phyloP scores from a whole-genome alignment of 164 flowering plant genomes.

The Hamamelis virginiana region DNA sequence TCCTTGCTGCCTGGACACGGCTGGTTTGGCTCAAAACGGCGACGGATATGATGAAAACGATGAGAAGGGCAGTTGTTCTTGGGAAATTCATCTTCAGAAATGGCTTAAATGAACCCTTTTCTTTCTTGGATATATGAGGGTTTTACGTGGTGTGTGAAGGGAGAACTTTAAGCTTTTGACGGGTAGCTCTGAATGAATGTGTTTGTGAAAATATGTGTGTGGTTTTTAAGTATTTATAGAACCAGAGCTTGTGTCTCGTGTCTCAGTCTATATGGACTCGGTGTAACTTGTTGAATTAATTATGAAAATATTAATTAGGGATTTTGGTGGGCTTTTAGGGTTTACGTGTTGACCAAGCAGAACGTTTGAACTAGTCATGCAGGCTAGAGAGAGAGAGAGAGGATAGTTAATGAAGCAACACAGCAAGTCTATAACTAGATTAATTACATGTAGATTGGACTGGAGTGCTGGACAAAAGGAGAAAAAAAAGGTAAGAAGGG shows the following conservation, averaged over 20 bases:
- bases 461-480: no score
- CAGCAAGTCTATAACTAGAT: no score
- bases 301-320: background rate
- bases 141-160: no score
- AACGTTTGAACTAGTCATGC: slow-evolving; percentile 14
- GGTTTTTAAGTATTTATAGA: slow-evolving; percentile 9
- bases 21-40: slow-evolving; percentile 16
- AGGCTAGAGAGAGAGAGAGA: no score
- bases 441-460: no score
- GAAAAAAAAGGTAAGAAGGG: no score
- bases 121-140: background rate
- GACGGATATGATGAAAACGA: slow-evolving; percentile 10
- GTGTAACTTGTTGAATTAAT: no score
- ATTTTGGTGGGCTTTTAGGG: background rate
- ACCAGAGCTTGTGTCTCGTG: background rate
- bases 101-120: background rate
- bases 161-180: no score
- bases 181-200: background rate
- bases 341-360: slow-evolving; percentile 14
- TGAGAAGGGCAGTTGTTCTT: slow-evolving; percentile 6
- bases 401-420: no score
- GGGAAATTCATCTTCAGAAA: slow-evolving; percentile 8
- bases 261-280: background rate
- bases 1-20: slow-evolving; percentile 21
- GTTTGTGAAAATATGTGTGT: background rate